Evolutionary conservation across 768 basidiomycete genomes (phyloP).

Genomic region (Suillus hirtellus): DNA sequence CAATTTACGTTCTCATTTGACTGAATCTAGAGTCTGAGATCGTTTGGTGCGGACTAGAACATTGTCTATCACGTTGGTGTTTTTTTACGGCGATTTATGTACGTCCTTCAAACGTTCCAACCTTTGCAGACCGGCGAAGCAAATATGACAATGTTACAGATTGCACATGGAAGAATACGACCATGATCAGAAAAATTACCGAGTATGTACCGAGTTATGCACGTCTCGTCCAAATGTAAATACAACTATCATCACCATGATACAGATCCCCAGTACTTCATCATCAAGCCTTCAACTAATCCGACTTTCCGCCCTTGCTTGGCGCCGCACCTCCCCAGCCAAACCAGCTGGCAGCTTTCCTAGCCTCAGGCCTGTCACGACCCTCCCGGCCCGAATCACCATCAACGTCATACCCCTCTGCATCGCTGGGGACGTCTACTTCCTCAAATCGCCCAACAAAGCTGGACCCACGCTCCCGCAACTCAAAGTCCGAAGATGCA

Average conservation of each 20-base stretch:
- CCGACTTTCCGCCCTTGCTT: conserved; percentile 21
- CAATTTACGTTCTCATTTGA: not conserved
- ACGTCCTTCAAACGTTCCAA: not conserved
- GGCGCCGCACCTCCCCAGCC: conserved; percentile 33
- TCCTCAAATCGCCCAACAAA: conserved; percentile 58
- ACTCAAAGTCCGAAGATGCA: conserved; percentile 42
- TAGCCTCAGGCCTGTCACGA: conserved; percentile 26
- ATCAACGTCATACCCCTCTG: conserved; percentile 57
- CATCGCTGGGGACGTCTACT: conserved; percentile 69
- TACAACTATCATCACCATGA: conserved; percentile 1
- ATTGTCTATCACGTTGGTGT: not conserved
- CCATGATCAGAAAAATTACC: not conserved
- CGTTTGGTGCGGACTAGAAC: not conserved
- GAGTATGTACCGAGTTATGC: not conserved
- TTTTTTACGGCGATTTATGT: not conserved
- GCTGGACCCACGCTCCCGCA: conserved; percentile 47
- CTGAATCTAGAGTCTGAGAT: not conserved
- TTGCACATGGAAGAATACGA: not conserved
- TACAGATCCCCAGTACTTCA: not conserved
- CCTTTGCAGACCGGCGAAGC: not conserved
- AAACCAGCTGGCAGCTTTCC: conserved; percentile 35
- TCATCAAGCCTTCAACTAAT: conserved; percentile 13
- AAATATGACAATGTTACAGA: not conserved
- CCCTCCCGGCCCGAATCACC: conserved; percentile 20
- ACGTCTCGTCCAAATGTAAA: not conserved